Percentiles rank a stretch among this genome's conserved stretches.
phyloP scores from a whole-genome alignment of 2,329 filamentous ascomycete genomes.

The Orbilia blumenaviensis region DNA sequence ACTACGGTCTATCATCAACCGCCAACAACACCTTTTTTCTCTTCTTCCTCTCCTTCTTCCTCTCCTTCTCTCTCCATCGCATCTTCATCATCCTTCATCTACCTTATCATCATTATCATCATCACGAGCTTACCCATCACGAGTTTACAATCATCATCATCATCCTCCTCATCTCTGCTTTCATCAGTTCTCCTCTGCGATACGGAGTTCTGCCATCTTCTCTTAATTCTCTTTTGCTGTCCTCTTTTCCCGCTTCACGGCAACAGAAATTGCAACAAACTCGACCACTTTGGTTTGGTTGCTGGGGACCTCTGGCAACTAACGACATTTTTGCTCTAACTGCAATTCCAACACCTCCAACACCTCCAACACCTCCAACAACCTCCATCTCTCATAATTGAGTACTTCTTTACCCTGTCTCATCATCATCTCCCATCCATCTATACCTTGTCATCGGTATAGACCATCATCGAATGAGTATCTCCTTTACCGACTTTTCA shows the following conservation, averaged over 20 bases:
- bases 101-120: background rate
- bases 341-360: background rate
- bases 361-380: background rate
- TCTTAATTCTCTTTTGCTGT: background rate
- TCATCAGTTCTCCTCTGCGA: background rate
- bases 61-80: background rate
- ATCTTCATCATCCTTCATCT: slow-evolving; percentile 11
- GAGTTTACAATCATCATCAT: background rate
- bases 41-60: background rate
- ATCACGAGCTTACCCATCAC: background rate
- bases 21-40: background rate
- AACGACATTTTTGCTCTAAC: too few relatives aligned
- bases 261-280: background rate
- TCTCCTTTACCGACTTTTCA: background rate
- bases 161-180: too few relatives aligned
- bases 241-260: background rate
- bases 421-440: background rate
- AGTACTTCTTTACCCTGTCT: background rate
- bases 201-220: slow-evolving; percentile 8
- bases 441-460: background rate
- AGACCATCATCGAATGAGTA: slow-evolving; percentile 13
- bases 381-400: background rate
- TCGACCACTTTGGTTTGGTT: background rate
- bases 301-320: background rate
- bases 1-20: background rate